Conservation (phyloP, 208 protist species). For the Leishmania guyanensis region DNA sequence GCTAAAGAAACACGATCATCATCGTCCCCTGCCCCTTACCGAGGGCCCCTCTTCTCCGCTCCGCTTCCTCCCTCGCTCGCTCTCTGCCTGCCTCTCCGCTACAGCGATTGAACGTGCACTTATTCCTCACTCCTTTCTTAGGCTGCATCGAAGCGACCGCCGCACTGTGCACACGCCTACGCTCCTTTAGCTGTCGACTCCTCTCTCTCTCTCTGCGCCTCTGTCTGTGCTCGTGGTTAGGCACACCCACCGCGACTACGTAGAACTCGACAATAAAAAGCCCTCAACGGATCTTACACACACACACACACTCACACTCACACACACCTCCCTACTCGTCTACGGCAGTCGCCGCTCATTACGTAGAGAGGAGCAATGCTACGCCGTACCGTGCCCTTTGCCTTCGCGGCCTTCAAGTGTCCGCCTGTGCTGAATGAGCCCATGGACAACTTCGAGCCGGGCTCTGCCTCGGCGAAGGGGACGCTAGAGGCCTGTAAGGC, state of each 20-base stretch:
- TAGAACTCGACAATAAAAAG: background rate
- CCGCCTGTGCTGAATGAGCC: conserved; percentile 84
- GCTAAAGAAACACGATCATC: background rate
- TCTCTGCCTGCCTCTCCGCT: background rate
- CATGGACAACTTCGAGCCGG: conserved; percentile 88
- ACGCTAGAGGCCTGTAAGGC: conserved; percentile 73
- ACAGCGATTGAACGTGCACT: background rate
- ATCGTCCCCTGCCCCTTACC: background rate
- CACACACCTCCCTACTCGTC: background rate
- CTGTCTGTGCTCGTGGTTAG: background rate
- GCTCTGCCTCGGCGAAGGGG: conserved; percentile 57
- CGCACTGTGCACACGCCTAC: background rate
- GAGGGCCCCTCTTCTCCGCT: background rate
- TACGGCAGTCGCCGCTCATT: background rate
- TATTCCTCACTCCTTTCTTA: background rate
- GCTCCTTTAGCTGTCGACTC: background rate
- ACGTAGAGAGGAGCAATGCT: conserved; percentile 47
- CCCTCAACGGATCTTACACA: background rate
- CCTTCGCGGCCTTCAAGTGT: conserved; percentile 63
- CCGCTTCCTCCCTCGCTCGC: background rate
- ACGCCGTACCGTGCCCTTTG: conserved; percentile 60
- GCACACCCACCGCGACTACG: background rate
- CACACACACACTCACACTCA: background rate
- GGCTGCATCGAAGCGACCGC: background rate
- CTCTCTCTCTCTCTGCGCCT: background rate